These are phyloP conservation scores for Jamesozyma spencerorum DNA, from an alignment of 805 yeast genomes.

Conservation along the genomic window DNA sequence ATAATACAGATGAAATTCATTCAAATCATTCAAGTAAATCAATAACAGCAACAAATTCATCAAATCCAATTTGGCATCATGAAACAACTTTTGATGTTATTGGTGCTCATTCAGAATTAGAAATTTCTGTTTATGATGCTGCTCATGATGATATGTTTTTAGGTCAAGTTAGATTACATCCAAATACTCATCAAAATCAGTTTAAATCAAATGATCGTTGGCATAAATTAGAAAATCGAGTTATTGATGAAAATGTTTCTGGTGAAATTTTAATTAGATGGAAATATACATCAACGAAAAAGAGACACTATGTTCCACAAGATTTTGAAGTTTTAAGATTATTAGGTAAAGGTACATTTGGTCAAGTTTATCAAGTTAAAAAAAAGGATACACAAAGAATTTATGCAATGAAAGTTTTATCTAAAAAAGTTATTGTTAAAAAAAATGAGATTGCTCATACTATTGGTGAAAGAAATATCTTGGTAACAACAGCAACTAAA, in stretches of 20 bases:
- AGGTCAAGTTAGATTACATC: conserved; percentile 73
- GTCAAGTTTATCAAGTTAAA: conserved; percentile 93
- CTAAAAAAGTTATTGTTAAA: conserved; percentile 89
- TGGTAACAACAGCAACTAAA: conserved; percentile 85
- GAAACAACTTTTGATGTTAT: conserved; percentile 88
- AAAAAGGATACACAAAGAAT: conserved; percentile 83
- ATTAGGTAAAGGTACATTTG: conserved; percentile 94
- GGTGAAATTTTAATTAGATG: conserved; percentile 74
- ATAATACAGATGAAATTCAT: conserved; percentile 5
- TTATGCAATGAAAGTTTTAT: conserved; percentile 94
- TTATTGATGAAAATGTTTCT: conserved; percentile 61
- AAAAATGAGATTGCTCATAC: conserved; percentile 98
- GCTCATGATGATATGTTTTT: conserved; percentile 71
- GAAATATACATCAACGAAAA: conserved; percentile 59
- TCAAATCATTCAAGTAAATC: conserved; percentile 7
- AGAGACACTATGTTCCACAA: conserved; percentile 81
- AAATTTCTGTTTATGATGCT: conserved; percentile 85
- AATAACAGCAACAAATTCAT: conserved; percentile 4
- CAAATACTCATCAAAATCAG: conserved; percentile 35
- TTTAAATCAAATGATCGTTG: conserved; percentile 51
- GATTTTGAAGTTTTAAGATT: conserved; percentile 88
- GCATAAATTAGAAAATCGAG: conserved; percentile 65
- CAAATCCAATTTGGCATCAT: conserved; percentile 82
- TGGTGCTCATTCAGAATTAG: conserved; percentile 74
- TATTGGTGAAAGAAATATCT: conserved; percentile 89